Percentiles rank a stretch among this genome's conserved stretches.
Conservation (phyloP, 352 stramenopile species). For the Globisporangium lucens region DNA sequence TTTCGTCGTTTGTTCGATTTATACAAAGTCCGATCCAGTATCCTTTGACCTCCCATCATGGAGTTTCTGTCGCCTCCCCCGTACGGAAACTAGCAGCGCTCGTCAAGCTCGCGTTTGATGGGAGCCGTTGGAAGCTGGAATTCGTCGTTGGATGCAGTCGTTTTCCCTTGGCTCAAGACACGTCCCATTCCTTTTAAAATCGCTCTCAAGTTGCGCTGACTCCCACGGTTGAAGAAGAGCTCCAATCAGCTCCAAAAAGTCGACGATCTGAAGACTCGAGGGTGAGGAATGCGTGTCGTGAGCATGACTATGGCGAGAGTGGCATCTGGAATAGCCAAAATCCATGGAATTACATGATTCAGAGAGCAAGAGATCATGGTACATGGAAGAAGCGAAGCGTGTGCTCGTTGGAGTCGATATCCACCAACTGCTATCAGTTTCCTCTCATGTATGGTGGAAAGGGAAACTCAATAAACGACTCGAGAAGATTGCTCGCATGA, state of each 20-base stretch:
- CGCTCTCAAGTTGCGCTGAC: neutral
- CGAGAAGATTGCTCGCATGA: neutral
- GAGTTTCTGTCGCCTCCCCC: neutral
- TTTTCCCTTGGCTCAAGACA: neutral
- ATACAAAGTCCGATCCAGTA: neutral
- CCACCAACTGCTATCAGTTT: neutral
- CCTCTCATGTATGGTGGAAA: neutral
- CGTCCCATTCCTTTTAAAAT: neutral
- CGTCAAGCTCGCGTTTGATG: neutral
- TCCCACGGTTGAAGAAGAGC: neutral
- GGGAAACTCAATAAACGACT: slow-evolving; percentile 1
- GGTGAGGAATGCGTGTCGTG: neutral
- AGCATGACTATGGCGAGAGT: neutral
- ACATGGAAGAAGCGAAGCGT: neutral
- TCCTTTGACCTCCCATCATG: neutral
- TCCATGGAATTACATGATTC: neutral
- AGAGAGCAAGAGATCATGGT: neutral
- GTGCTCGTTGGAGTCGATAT: neutral
- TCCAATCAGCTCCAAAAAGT: neutral
- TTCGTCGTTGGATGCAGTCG: neutral
- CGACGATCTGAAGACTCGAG: neutral
- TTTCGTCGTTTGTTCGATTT: neutral
- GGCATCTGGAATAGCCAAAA: neutral
- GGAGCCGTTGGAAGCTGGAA: slow-evolving; percentile 1
- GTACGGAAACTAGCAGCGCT: neutral